These are phyloP conservation scores for Lactifluus volemus DNA, from an alignment of 768 basidiomycete genomes.

Conservation along the genomic window DNA sequence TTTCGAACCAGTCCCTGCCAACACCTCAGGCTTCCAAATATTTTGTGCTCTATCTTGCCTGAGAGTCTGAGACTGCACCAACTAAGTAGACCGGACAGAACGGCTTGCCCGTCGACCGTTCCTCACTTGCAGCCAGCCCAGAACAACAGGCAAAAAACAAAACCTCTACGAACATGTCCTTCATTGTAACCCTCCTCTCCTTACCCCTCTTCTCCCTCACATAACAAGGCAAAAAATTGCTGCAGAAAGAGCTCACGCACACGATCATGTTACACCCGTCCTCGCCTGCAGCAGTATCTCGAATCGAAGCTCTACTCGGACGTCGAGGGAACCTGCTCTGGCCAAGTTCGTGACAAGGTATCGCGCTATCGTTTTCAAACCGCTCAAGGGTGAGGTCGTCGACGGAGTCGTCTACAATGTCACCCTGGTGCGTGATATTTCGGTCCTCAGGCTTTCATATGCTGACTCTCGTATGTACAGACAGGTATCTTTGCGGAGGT, in stretches of 20 bases:
- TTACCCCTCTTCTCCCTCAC: neutral
- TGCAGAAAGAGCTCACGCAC: constrained; percentile 92
- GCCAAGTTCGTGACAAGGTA: constrained; percentile 93
- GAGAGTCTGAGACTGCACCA: no score
- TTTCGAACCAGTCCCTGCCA: no score
- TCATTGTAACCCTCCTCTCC: constrained; percentile 9
- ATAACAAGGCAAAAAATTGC: neutral
- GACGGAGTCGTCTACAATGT: constrained; percentile 95
- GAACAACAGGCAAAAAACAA: neutral
- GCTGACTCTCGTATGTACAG: constrained; percentile 31
- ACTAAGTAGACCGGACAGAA: no score
- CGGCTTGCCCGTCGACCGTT: no score
- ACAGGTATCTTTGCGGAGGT: constrained; percentile 99
- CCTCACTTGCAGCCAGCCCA: no score
- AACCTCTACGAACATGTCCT: constrained; percentile 1
- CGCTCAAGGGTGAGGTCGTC: constrained; percentile 97
- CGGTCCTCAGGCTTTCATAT: no score
- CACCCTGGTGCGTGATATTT: constrained; percentile 60
- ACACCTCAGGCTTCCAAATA: no score
- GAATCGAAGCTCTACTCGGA: constrained; percentile 90
- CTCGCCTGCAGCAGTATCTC: constrained; percentile 89
- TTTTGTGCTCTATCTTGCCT: no score
- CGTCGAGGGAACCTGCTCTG: constrained; percentile 96
- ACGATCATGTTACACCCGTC: constrained; percentile 96
- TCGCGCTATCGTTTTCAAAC: constrained; percentile 96